Percentiles rank a stretch among this genome's conserved stretches.
Conservation (phyloP, 2,329 filamentous ascomycete species). For the Didymella keratinophila region DNA sequence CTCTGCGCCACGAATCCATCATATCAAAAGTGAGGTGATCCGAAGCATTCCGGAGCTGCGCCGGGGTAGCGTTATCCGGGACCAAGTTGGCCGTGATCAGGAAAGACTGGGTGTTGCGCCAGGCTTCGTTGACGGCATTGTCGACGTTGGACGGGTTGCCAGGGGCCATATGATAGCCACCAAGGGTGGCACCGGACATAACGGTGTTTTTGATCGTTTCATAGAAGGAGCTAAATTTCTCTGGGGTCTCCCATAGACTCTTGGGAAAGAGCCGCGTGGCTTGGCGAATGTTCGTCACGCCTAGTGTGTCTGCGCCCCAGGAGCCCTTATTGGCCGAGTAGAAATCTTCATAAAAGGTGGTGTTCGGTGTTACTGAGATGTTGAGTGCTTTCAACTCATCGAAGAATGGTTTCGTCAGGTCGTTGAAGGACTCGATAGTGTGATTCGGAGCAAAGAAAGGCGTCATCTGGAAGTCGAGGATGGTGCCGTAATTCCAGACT, state of each 20-base stretch:
- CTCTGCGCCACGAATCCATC: conserved; percentile 26
- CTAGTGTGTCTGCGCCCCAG: neutral
- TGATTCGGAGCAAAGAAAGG: neutral
- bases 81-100: neutral
- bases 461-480: neutral
- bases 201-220: neutral
- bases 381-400: neutral
- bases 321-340: neutral
- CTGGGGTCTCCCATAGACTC: neutral
- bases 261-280: neutral
- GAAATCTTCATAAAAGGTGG: neutral
- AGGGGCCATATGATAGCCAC: neutral
- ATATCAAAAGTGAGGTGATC: conserved; percentile 14
- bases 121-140: neutral
- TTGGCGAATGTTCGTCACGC: neutral
- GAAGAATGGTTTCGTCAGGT: neutral
- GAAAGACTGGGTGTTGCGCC: neutral
- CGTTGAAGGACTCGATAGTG: neutral
- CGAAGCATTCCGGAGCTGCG: neutral
- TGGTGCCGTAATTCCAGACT: neutral
- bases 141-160: neutral
- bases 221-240: neutral
- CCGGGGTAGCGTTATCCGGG: neutral
- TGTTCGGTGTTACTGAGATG: neutral
- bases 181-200: neutral